Evolutionary conservation across 768 basidiomycete species (phyloP), one percentile per base, ranked within the genome.

Genomic region (Cystofilobasidium ferigula): DNA sequence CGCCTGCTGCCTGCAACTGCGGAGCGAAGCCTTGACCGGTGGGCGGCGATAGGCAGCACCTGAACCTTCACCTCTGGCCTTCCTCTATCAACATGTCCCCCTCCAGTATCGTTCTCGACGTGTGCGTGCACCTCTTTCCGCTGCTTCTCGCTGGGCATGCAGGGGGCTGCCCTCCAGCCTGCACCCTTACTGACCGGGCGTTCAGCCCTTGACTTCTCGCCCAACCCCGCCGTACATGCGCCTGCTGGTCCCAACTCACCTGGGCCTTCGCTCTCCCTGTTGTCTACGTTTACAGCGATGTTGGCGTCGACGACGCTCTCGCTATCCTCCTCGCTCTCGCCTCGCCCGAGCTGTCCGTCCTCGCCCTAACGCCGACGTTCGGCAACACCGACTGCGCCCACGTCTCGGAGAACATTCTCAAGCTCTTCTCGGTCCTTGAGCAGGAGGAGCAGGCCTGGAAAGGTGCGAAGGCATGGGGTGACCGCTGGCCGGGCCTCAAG

Each of bases 261-360:
- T 30, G n/a, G 2, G 5, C 42, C 43, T 63, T 32, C 45, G 10
- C 22, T 48, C 13, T 7, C 22, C 45, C 16, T 24, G 20, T n/a
- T 20, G 16, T 48, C 22, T n/a, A 6, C 16, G 6, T 20, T 20
- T 35, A 57, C 57, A 42, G 57, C 32, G 89, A 92, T 72, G 87
- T 89, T 9, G 89, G 89, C 38, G 85, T 89, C 4, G 89, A 92
- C 72, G 89, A 92, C 74, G 78, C 81, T 30, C 70, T 89, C 60
- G 88, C 88, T 34, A 83, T 92, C 65, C 76, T 91, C 62, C 77
- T 89, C 14, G 89, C 89, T 0, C 78, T 91, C 28, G 81, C 88
- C 22, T 88, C 87, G 13, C 89, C 90, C 14, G 88, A 94, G 72
- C 75, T 94, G 1, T 82, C 89, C 59, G 85, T 94, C 18, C 74